Evolutionary conservation across 192 early-diverging fungal genomes (phyloP), one percentile per base, ranked within the genome.

Genomic region (Allomyces arbusculus): DNA sequence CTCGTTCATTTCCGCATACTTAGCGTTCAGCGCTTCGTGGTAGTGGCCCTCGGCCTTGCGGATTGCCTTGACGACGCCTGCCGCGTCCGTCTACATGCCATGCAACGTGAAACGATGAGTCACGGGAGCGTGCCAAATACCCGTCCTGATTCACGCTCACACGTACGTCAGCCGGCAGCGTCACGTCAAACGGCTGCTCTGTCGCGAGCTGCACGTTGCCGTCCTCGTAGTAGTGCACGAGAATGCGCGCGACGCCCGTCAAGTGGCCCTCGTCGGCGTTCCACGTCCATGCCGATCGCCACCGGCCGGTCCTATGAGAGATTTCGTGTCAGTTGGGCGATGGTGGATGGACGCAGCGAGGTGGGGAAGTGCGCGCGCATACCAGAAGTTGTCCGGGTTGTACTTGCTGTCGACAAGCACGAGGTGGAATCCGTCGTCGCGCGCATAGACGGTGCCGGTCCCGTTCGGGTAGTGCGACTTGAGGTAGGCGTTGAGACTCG

Each of bases 151-250:
- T 40, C 33, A 7, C 33, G 33, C 8, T 40, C 33, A 40, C 33
- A 8, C 33, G 33, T 40, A 40, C 33, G 33, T 74, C 69, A 16
- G 70, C 63, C 1, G 69, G 50, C 24, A 23, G 62, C 64, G 66
- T 71, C n/a, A 75, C 66, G 61, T 78, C 77, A 61, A 86, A 72
- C 9, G 89, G 86, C 68, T 91, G 89, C 23, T 80, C 76, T 23
- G 88, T 79, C 64, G 91, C 87, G 58, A 97, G 73, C 75, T 99
- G 96, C 50, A 99, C 94, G 68, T 99, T 99, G 19, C 96, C 96
- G 69, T 99, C 94, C 79, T 99, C 96, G 74, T 93, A 99, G 74
- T 99, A 99, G 69, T 99, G 96, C 20, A 99, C 92, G 61, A 86
- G 78, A 23, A 90, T 87, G 69, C 84, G 84, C 25, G 87, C 69